Evolutionary conservation across 345 rosid species (phyloP), one percentile per base, ranked within the genome.

Genomic region (Rhizophora mangle): DNA sequence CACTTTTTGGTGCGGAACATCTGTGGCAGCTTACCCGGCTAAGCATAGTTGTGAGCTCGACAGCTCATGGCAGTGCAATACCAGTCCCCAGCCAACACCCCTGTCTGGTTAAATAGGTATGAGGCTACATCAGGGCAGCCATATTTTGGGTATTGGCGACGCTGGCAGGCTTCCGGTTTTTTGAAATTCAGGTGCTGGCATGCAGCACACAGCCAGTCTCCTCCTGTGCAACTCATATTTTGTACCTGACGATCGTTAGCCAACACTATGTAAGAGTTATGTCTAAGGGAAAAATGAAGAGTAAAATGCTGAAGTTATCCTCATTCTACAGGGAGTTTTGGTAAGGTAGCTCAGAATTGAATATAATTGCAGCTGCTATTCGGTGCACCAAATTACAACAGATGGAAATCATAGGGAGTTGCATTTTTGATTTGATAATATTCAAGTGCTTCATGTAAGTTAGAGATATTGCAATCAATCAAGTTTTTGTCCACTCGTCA

Each of bases 131-230:
- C 95, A 9, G 91, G 91, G 60, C 92, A 92, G 11, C 97, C 97
- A 61, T 58, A 86, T 68, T 85, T 88, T 1, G 95, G 95, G 60
- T 87, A 88, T 34, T 82, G 79, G 22, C 95, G 88, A 30, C 82
- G 82, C 32, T 88, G 95, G 72, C 97, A 91, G 51, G 72, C 69
- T 29, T 91, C 95, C 70, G 92, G 72, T 77, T 81, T 91, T 67
- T 87, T 88, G 83, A 91, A 91, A 69, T 91, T 91, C 79, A 80
- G 78, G 70, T 91, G 89, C 29, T 85, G 83, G 77, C 97, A 91
- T 19, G 89, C 92, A 8, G 80, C 84, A 24, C 97, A 91, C 80
- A 85, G 82, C 97, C 97, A 91, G 29, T 91, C 97, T 83, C 92
- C 95, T 83, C 95, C 92, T 37, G 79, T 46, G 88, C 89, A 84